Evolutionary conservation across 768 basidiomycete species (phyloP), one percentile per base, ranked within the genome.

Genomic region (Mycena albidolilacea): DNA sequence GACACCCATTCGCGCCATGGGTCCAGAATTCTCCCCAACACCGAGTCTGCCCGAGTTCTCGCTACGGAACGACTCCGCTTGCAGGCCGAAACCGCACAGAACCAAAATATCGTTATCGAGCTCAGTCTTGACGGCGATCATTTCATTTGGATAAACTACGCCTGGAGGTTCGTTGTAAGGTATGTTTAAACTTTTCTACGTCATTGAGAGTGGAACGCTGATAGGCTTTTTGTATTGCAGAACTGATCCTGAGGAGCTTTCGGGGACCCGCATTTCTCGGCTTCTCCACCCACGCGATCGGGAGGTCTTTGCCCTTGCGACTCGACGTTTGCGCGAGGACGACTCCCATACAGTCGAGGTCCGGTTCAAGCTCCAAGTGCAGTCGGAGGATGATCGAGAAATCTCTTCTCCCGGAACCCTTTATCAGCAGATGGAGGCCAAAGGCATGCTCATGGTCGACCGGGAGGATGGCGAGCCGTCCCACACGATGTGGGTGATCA

Each of bases 401-500:
- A 70, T 73, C 52, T 87, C 89, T 35, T 85, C 87, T 30, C 78
- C 84, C 19, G 86, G 86, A 11, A 82, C 83, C 8, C 86, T 93
- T 38, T 95, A 90, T 81, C 94, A 95, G 81, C 91, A 90, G 76
- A 96, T 99, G 93, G 97, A 98, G 79, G 98, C 95, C 39, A 97
- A 97, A 80, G 98, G 98, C 19, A 98, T 99, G 98, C 90, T 99
- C 77, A 97, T 99, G 92, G 89, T 95, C 71, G 97, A 98, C 85
- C 91, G 97, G 41, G 91, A 96, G 80, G 93, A 92, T 66, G 93
- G 93, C 19, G 89, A 90, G 71, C 92, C 96, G 15, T 95, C 96
- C 17, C 98, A 98, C 82, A 97, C 97, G 15, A 98, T 98, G 97
- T 98, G 97, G 97, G 96, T 97, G 57, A 90, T 97, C 82, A 96